These are phyloP conservation scores for Tolypocladium pustulatum DNA, from an alignment of 2,329 filamentous ascomycete species.

Conservation along the genomic window DNA sequence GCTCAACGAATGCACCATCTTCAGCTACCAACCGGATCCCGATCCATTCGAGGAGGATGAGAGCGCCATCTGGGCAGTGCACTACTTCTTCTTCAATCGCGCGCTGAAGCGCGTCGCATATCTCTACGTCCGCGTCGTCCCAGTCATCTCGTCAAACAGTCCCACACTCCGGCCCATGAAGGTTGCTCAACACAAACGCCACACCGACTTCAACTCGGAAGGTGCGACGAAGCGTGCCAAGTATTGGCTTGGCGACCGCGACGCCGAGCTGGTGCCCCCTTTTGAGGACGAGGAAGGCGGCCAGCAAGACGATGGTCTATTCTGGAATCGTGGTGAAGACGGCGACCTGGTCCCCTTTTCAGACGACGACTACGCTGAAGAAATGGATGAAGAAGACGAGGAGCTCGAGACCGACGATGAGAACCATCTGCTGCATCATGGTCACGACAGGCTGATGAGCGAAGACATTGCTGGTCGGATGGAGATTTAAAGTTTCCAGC, in stretches of 20 bases:
- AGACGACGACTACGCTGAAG: constrained; percentile 39
- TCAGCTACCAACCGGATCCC: constrained; percentile 79
- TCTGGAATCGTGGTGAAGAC: constrained; percentile 49
- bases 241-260: constrained; percentile 74
- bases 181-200: constrained; percentile 15
- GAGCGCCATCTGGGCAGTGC: constrained; percentile 85
- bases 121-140: constrained; percentile 83
- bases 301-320: constrained; percentile 36
- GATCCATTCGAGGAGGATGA: constrained; percentile 90
- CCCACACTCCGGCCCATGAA: constrained; percentile 32
- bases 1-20: constrained; percentile 77
- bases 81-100: constrained; percentile 98
- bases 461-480: constrained; percentile 53
- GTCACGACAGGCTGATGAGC: constrained; percentile 44
- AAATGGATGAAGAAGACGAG: constrained; percentile 15
- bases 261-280: constrained; percentile 35
- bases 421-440: constrained; percentile 28
- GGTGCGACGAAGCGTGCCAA: constrained; percentile 59
- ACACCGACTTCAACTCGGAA: constrained; percentile 20
- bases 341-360: constrained; percentile 44
- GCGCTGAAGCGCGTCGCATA: constrained; percentile 87
- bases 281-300: constrained; percentile 38
- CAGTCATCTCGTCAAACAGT: constrained; percentile 56
- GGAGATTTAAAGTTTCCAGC: constrained; percentile 38
- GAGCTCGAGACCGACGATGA: constrained; percentile 34